Conservation (phyloP, 441 rosid species). For the Eruca vesicaria region DNA sequence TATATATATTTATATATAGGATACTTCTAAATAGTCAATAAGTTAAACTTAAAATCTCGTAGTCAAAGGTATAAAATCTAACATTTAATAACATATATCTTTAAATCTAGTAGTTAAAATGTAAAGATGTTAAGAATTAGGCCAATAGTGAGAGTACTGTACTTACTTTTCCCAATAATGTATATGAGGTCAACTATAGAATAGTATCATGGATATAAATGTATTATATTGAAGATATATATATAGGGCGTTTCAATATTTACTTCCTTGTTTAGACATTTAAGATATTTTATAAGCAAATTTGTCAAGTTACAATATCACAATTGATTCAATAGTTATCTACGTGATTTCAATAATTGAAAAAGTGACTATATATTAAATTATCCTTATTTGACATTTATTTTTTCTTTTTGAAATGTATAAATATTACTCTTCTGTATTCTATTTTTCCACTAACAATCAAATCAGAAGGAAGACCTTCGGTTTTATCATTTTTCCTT, state of each 20-base stretch:
- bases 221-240: background rate
- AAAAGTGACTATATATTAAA: background rate
- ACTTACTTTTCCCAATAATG: background rate
- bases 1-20: no score
- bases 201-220: background rate
- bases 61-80: background rate
- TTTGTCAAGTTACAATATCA: background rate
- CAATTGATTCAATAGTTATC: background rate
- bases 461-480: background rate
- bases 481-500: background rate
- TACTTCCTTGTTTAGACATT: background rate
- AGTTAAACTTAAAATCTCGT: no score
- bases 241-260: background rate
- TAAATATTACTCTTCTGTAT: background rate
- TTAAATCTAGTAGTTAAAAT: conserved; percentile 1
- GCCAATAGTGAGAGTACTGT: background rate
- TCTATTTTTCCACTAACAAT: background rate
- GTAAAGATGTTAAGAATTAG: background rate
- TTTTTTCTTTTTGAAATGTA: background rate
- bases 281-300: background rate
- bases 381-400: background rate
- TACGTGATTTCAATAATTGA: background rate
- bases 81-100: background rate
- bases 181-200: background rate
- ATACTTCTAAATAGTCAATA: no score